A percentile compares a stretch with the other conserved stretches of the same genome.
phyloP scores from a whole-genome alignment of 176 grass and related monocot genomes.

The Ensete glaucum region DNA sequence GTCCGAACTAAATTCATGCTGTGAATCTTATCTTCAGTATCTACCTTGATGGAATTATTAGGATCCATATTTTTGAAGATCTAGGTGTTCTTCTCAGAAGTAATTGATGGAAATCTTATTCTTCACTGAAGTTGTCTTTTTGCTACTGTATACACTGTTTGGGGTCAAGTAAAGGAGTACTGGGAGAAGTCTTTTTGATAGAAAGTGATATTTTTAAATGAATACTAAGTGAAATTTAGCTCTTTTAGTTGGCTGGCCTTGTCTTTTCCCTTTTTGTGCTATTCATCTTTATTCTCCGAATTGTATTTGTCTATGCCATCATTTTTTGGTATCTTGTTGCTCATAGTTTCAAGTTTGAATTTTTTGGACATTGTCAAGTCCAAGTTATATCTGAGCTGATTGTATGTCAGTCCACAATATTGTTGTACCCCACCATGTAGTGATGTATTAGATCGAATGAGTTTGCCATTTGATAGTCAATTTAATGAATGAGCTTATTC shows the following conservation, averaged over 20 bases:
- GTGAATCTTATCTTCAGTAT: neutral
- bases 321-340: too few relatives aligned
- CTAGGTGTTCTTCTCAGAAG: neutral
- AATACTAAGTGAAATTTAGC: neutral
- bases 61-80: neutral
- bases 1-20: too few relatives aligned
- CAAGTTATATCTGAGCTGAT: too few relatives aligned
- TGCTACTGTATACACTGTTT: neutral
- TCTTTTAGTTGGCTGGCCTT: neutral
- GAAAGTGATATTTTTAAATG: neutral
- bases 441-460: too few relatives aligned
- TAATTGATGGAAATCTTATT: neutral
- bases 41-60: neutral
- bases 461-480: too few relatives aligned
- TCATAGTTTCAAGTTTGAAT: too few relatives aligned
- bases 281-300: too few relatives aligned
- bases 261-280: neutral
- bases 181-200: neutral
- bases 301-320: too few relatives aligned
- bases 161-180: neutral
- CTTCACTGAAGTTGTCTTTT: neutral
- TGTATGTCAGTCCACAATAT: too few relatives aligned
- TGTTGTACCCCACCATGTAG: too few relatives aligned
- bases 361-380: too few relatives aligned
- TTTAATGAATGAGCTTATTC: too few relatives aligned